phyloP scores from a whole-genome alignment of 305 asterid genomes.

The Fraxinus platypoda region DNA sequence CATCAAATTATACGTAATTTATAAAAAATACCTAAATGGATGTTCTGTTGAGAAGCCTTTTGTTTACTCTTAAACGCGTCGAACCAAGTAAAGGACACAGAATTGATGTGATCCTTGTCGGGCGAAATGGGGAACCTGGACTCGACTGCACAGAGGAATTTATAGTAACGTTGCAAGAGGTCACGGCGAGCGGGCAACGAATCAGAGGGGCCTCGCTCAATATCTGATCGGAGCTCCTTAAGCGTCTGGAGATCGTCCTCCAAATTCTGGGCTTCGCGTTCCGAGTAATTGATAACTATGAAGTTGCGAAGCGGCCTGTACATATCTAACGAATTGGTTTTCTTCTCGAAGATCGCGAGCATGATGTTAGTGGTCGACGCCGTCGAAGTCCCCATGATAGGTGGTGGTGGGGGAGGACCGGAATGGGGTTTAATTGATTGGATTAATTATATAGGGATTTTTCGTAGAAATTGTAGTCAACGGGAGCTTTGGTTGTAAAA shows the following conservation, averaged over 20 bases:
- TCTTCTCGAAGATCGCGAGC: slow-evolving; percentile 90
- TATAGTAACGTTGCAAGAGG: slow-evolving; percentile 76
- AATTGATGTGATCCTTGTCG: slow-evolving; percentile 77
- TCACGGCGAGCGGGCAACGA: slow-evolving; percentile 82
- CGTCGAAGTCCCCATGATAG: slow-evolving; percentile 71
- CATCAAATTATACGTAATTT: not conserved
- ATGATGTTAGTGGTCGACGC: slow-evolving; percentile 61
- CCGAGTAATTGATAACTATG: slow-evolving; percentile 74
- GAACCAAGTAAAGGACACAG: slow-evolving; percentile 81
- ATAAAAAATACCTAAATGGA: slow-evolving; percentile 66
- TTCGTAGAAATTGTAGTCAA: not conserved
- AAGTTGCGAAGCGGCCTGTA: slow-evolving; percentile 88
- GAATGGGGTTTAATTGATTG: not conserved
- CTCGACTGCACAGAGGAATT: slow-evolving; percentile 95
- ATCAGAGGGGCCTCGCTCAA: slow-evolving; percentile 70
- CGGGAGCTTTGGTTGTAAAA: not conserved
- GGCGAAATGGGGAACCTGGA: slow-evolving; percentile 92
- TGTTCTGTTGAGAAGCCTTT: slow-evolving; percentile 85
- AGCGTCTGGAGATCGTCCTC: slow-evolving; percentile 83
- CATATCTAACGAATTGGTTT: slow-evolving; percentile 71
- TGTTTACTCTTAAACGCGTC: slow-evolving; percentile 80
- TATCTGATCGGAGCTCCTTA: slow-evolving; percentile 67
- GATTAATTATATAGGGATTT: not conserved
- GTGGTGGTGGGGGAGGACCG: slow-evolving; percentile 2
- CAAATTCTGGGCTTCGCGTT: slow-evolving; percentile 86